Evolutionary conservation across 2,329 filamentous ascomycete species (phyloP).

Genomic region (Colletotrichum sp.): DNA sequence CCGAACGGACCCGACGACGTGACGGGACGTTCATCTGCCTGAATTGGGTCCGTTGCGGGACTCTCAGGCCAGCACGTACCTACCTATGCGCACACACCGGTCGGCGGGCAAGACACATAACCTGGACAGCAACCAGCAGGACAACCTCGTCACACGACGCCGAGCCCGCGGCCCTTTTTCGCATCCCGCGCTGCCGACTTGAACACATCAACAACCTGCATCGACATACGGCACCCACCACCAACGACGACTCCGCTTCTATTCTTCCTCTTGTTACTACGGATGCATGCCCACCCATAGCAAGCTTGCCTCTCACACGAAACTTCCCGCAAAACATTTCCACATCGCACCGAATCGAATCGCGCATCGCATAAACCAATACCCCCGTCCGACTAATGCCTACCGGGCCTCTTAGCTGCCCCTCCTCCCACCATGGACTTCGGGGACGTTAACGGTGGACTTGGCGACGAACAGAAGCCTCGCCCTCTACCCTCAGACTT

Average conservation of each 20-base stretch:
- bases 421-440: slow-evolving; percentile 63
- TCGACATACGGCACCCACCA: not conserved
- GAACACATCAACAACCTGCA: not conserved
- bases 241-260: not conserved
- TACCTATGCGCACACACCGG: not conserved
- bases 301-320: not conserved
- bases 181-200: not conserved
- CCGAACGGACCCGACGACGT: not conserved
- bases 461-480: slow-evolving; percentile 48
- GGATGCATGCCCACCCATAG: not conserved
- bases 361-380: slow-evolving; percentile 13
- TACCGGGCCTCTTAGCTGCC: slow-evolving; percentile 29
- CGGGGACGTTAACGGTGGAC: slow-evolving; percentile 51
- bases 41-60: not conserved
- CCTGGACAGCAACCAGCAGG: not conserved
- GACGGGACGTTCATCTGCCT: not conserved
- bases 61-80: not conserved
- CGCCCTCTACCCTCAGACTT: slow-evolving; percentile 79
- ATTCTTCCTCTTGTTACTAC: not conserved
- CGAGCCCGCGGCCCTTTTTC: not conserved
- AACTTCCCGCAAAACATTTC: slow-evolving; percentile 2
- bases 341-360: not conserved
- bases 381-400: slow-evolving; percentile 15
- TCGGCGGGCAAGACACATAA: not conserved
- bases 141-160: not conserved